phyloP scores from a whole-genome alignment of 1,139 yeast genomes.

The Lodderomyces parapsilosis region DNA sequence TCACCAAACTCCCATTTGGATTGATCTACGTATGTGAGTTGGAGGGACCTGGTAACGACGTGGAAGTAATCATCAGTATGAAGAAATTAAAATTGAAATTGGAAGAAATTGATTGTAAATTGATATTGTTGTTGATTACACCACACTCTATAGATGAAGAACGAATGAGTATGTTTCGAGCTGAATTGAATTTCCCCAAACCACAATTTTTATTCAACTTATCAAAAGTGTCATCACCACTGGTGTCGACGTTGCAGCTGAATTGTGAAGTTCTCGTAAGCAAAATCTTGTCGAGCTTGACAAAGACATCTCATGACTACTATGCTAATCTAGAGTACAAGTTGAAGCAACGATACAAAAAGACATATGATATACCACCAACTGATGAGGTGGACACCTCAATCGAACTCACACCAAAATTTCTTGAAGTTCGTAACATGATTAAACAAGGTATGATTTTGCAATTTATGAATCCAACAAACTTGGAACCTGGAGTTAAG shows the following conservation, averaged over 20 bases:
- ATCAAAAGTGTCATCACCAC: neutral
- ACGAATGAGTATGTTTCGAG: conserved; percentile 25
- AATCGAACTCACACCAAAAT: conserved; percentile 36
- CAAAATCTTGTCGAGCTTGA: conserved; percentile 31
- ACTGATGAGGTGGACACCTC: conserved; percentile 25
- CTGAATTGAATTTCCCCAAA: conserved; percentile 29
- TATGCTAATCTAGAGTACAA: conserved; percentile 32
- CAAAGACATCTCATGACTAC: conserved; percentile 31
- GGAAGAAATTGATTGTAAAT: conserved; percentile 21
- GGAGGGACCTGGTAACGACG: conserved; percentile 16
- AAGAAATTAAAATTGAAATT: conserved; percentile 18
- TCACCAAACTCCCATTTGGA: conserved; percentile 33
- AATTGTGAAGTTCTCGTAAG: conserved; percentile 20
- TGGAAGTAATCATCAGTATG: conserved; percentile 15
- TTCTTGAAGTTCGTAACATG: conserved; percentile 39
- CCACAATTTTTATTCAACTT: conserved; percentile 29
- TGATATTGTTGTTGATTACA: conserved; percentile 30
- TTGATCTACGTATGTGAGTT: conserved; percentile 23
- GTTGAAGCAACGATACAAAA: conserved; percentile 35
- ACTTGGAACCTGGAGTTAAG: conserved; percentile 31
- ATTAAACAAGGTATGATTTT: conserved; percentile 37
- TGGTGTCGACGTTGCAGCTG: neutral
- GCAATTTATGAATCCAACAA: conserved; percentile 35
- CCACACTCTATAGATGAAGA: conserved; percentile 6
- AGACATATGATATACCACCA: conserved; percentile 39